phyloP scores from a whole-genome alignment of 805 yeast species.

The Priceomyces castillae region DNA sequence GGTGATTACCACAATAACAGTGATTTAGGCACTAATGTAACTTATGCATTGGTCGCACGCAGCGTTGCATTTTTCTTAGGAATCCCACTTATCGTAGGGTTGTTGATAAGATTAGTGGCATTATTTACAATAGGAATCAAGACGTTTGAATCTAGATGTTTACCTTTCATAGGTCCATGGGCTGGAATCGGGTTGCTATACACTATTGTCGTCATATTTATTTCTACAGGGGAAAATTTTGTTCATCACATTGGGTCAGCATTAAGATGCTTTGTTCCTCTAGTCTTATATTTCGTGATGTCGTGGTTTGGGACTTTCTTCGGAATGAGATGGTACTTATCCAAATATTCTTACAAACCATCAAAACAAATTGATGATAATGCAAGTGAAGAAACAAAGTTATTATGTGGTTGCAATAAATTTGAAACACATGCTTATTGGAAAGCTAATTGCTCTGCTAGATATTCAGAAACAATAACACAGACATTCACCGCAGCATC shows the following conservation, averaged over 20 bases:
- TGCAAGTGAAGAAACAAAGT: slow-evolving; percentile 12
- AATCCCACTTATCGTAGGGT: slow-evolving; percentile 48
- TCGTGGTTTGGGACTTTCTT: slow-evolving; percentile 47
- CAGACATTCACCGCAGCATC: slow-evolving; percentile 59
- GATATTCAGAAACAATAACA: slow-evolving; percentile 42
- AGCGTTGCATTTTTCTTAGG: slow-evolving; percentile 55
- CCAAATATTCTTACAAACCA: slow-evolving; percentile 1
- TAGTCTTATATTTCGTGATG: slow-evolving; percentile 45
- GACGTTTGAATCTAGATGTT: slow-evolving; percentile 29
- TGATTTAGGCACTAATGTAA: slow-evolving; percentile 11
- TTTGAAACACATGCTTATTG: slow-evolving; percentile 16
- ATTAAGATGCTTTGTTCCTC: slow-evolving; percentile 49
- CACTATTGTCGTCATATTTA: slow-evolving; percentile 51
- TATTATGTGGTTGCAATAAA: slow-evolving; percentile 41
- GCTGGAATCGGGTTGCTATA: slow-evolving; percentile 51
- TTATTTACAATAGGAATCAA: slow-evolving; percentile 25
- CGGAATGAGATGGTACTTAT: slow-evolving; percentile 28
- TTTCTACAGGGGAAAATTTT: slow-evolving; percentile 47
- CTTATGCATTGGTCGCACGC: slow-evolving; percentile 43
- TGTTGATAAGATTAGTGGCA: slow-evolving; percentile 36
- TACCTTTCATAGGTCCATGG: slow-evolving; percentile 47
- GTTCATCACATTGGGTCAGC: slow-evolving; percentile 48
- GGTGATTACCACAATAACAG: slow-evolving; percentile 17
- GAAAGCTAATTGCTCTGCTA: slow-evolving; percentile 33
- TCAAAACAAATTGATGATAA: slow-evolving; percentile 1